These are phyloP conservation scores for Quillaja saponaria DNA, from an alignment of 306 rosid genomes.

Conservation along the genomic window DNA sequence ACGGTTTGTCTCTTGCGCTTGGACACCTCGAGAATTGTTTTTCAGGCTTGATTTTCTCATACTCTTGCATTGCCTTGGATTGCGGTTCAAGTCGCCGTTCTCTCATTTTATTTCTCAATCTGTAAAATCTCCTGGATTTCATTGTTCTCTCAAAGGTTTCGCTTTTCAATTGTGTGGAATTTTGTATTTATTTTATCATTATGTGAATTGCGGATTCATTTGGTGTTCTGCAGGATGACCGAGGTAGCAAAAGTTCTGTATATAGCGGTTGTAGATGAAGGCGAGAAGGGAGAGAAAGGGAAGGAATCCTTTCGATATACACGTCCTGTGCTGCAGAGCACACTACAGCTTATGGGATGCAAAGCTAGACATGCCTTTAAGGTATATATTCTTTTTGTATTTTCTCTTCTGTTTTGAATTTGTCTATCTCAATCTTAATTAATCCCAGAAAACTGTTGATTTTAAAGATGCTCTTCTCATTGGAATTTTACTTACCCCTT, in stretches of 20 bases:
- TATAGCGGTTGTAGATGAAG: constrained; percentile 71
- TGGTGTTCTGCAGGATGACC: constrained; percentile 35
- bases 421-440: not conserved
- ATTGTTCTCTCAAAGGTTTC: not conserved
- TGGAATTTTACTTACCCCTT: not conserved
- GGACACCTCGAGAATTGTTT: no score
- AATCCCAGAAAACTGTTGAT: not conserved
- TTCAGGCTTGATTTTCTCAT: no score
- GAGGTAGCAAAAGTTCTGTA: constrained; percentile 54
- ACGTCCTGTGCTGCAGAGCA: constrained; percentile 76
- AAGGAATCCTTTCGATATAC: constrained; percentile 74
- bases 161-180: not conserved
- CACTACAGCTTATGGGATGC: constrained; percentile 92
- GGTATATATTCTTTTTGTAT: constrained; percentile 37
- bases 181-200: not conserved
- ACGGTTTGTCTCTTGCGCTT: no score
- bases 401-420: not conserved
- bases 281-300: constrained; percentile 42
- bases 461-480: not conserved
- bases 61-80: no score
- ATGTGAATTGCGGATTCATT: not conserved
- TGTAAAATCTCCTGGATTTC: not conserved
- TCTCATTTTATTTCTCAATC: no score
- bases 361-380: constrained; percentile 92
- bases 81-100: no score